Evolutionary conservation across 176 grass and related monocot species (phyloP).

Genomic region (Oryza meyeriana): DNA sequence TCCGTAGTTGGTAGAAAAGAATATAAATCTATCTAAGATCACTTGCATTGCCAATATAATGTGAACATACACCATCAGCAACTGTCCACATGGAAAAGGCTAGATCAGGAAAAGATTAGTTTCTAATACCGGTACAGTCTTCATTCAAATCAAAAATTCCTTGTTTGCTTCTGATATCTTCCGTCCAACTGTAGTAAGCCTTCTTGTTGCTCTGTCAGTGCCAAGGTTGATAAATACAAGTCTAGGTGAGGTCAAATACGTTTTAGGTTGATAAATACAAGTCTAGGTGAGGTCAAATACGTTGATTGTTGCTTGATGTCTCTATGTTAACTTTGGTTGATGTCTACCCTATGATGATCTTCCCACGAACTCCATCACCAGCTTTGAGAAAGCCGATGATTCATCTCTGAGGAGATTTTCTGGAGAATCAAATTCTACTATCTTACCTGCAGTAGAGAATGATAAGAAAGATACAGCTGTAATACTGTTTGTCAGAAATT

Average conservation of each 20-base stretch:
- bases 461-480: background rate
- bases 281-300: background rate
- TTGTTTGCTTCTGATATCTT: background rate
- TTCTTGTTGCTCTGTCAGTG: background rate
- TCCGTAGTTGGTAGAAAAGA: constrained; percentile 1
- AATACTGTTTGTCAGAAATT: background rate
- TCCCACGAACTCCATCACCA: constrained; percentile 75
- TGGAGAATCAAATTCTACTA: constrained; percentile 83
- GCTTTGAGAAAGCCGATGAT: constrained; percentile 73
- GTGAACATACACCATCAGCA: constrained; percentile 6
- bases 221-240: constrained; percentile 11
- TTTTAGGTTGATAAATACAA: constrained; percentile 16
- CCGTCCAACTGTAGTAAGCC: background rate
- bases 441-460: constrained; percentile 56
- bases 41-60: background rate
- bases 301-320: constrained; percentile 15
- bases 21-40: background rate
- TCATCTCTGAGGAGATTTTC: constrained; percentile 58
- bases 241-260: background rate
- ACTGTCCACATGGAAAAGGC: background rate
- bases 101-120: constrained; percentile 2
- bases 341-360: constrained; percentile 52
- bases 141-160: background rate
- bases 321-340: constrained; percentile 18
- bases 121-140: background rate